Percentiles rank a stretch among this genome's conserved stretches.
Evolutionary conservation across 495 filamentous ascomycete genomes (phyloP).

Genomic region (Emericellopsis terricola): DNA sequence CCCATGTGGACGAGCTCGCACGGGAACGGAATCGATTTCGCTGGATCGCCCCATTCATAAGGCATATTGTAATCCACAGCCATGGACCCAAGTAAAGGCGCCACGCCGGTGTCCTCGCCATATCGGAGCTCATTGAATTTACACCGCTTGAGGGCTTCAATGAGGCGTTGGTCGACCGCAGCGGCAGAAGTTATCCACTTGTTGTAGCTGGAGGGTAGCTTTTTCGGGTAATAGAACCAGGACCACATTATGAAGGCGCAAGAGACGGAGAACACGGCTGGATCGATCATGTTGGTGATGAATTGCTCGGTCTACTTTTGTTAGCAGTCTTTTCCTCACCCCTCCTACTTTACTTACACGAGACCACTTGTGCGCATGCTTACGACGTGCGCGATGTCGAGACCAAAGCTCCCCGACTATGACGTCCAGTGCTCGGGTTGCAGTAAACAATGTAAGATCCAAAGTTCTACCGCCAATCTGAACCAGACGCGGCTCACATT

Average conservation of each 20-base stretch:
- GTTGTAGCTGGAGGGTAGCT: conserved; percentile 58
- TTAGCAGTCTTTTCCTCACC: too few relatives aligned
- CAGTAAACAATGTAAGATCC: conserved; percentile 72
- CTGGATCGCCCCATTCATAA: conserved; percentile 57
- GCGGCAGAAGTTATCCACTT: conserved; percentile 74
- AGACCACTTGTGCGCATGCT: conserved; percentile 27
- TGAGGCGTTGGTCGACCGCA: conserved; percentile 59
- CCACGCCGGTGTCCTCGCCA: conserved; percentile 62
- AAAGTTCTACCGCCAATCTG: conserved; percentile 58
- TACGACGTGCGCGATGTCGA: conserved; percentile 18
- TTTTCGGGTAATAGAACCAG: conserved; percentile 60
- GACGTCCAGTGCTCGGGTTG: conserved; percentile 57
- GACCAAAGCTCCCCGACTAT: conserved; percentile 49
- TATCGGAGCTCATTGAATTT: conserved; percentile 49
- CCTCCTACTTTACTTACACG: too few relatives aligned
- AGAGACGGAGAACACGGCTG: conserved; percentile 58
- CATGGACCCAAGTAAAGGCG: conserved; percentile 51
- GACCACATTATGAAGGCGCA: conserved; percentile 80
- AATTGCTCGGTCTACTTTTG: conserved; percentile 22
- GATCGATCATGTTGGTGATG: conserved; percentile 38
- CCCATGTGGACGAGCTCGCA: conserved; percentile 85
- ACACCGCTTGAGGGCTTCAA: conserved; percentile 53
- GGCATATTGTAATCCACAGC: conserved; percentile 58
- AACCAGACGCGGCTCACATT: conserved; percentile 12
- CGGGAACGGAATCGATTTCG: conserved; percentile 53